Evolutionary conservation across 163 green algal genomes (phyloP).

Genomic region (Scenedesmus sp.): DNA sequence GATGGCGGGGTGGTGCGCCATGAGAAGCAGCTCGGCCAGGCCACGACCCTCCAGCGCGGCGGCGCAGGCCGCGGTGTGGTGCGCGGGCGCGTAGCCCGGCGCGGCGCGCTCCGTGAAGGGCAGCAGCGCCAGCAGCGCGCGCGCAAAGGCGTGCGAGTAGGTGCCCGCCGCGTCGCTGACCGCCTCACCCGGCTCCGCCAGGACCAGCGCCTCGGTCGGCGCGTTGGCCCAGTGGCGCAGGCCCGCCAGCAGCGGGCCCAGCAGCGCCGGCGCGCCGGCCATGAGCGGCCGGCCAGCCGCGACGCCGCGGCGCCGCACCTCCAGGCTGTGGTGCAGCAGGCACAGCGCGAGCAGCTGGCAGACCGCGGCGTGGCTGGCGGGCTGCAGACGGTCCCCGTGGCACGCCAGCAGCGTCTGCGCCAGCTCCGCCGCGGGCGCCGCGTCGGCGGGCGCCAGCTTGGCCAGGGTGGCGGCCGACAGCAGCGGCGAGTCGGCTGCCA

Average conservation of each 20-base stretch:
- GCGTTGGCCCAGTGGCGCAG: constrained; percentile 42
- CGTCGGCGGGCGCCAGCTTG: constrained; percentile 51
- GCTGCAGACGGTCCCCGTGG: constrained; percentile 33
- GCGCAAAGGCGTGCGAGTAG: constrained; percentile 45
- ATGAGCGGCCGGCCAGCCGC: neutral
- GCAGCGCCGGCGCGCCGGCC: constrained; percentile 21
- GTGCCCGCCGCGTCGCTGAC: constrained; percentile 35
- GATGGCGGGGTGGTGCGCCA: constrained; percentile 70
- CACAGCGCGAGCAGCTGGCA: constrained; percentile 56
- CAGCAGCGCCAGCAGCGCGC: constrained; percentile 44
- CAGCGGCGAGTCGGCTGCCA: constrained; percentile 63
- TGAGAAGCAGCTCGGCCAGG: constrained; percentile 63
- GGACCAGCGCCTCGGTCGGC: constrained; percentile 8
- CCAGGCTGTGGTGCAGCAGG: constrained; percentile 62
- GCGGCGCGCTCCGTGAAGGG: neutral
- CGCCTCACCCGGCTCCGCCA: constrained; percentile 39
- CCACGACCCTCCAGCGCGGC: constrained; percentile 34
- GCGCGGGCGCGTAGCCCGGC: neutral
- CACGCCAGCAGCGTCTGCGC: constrained; percentile 60
- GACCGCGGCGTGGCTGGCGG: constrained; percentile 4
- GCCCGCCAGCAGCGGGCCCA: constrained; percentile 30
- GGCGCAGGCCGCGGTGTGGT: neutral
- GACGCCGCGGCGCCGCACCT: constrained; percentile 48
- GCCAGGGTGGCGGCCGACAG: constrained; percentile 51
- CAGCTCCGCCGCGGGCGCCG: constrained; percentile 50